These are phyloP conservation scores for Amylocystis lapponica DNA, from an alignment of 768 basidiomycete species.

Conservation along the genomic window DNA sequence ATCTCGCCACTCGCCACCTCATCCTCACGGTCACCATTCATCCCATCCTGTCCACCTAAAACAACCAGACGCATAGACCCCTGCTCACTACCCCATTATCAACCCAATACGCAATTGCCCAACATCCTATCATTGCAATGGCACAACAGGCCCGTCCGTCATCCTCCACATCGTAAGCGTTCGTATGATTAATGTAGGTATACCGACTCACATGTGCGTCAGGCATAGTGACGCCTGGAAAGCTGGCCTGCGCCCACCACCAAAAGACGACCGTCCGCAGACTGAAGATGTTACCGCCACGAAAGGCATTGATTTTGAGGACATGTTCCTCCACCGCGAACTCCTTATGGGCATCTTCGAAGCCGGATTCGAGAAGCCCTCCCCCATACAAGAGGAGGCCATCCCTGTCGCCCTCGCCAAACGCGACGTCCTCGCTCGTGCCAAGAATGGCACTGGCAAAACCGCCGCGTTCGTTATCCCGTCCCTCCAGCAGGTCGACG, in stretches of 20 bases:
- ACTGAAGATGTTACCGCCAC: slow-evolving; percentile 96
- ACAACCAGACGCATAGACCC: no score
- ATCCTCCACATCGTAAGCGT: slow-evolving; percentile 29
- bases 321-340: slow-evolving; percentile 87
- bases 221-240: slow-evolving; percentile 51
- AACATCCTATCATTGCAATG: slow-evolving; percentile 4
- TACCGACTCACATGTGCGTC: not conserved
- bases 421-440: slow-evolving; percentile 91
- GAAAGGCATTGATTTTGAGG: slow-evolving; percentile 93
- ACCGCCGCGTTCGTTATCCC: slow-evolving; percentile 99
- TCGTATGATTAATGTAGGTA: not conserved
- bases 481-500: slow-evolving; percentile 87
- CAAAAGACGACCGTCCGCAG: slow-evolving; percentile 90
- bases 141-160: slow-evolving; percentile 27
- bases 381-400: slow-evolving; percentile 98
- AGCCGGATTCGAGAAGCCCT: slow-evolving; percentile 94
- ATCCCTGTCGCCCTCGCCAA: slow-evolving; percentile 92
- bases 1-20: no score
- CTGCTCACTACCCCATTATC: no score
- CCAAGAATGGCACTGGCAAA: slow-evolving; percentile 97
- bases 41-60: no score
- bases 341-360: slow-evolving; percentile 99
- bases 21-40: no score
- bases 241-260: slow-evolving; percentile 71
- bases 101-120: slow-evolving; percentile 8